Conservation (phyloP, 2,329 filamentous ascomycete species). For the Trichoderma sp. region DNA sequence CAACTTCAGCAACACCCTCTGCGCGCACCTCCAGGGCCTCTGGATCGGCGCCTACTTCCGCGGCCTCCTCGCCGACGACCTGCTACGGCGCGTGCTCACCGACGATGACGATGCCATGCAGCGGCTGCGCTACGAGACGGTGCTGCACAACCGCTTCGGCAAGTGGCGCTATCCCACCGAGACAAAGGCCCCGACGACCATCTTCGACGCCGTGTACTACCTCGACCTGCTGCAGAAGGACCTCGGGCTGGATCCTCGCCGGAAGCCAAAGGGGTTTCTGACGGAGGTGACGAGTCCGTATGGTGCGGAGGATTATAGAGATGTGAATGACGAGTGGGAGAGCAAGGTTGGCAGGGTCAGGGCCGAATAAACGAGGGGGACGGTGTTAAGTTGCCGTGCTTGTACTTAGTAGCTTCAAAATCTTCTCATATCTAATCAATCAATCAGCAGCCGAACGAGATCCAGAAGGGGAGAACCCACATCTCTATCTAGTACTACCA, state of each 20-base stretch:
- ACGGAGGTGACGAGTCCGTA: slow-evolving; percentile 60
- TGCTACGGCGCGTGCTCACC: slow-evolving; percentile 25
- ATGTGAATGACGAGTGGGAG: slow-evolving; percentile 57
- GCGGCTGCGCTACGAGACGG: slow-evolving; percentile 55
- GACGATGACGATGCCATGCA: slow-evolving; percentile 42
- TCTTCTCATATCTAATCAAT: background rate
- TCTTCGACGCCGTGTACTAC: slow-evolving; percentile 76
- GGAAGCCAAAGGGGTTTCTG: slow-evolving; percentile 55
- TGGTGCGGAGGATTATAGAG: slow-evolving; percentile 59
- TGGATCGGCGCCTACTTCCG: slow-evolving; percentile 68
- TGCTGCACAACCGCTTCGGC: slow-evolving; percentile 68
- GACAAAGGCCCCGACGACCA: slow-evolving; percentile 65
- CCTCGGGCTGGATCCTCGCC: slow-evolving; percentile 59
- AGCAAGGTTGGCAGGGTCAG: slow-evolving; percentile 26
- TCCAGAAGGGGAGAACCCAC: background rate
- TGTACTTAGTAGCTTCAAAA: too few relatives aligned
- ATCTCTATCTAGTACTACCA: background rate
- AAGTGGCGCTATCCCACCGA: slow-evolving; percentile 69
- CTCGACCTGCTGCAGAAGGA: slow-evolving; percentile 69
- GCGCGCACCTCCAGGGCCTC: slow-evolving; percentile 53
- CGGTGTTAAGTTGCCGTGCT: too few relatives aligned
- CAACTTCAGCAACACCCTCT: slow-evolving; percentile 46
- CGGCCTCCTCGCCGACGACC: slow-evolving; percentile 34
- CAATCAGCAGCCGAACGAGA: background rate
- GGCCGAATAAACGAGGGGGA: background rate